Evolutionary conservation across 108 stramenopile species (phyloP), one percentile per base, ranked within the genome.

Genomic region (Pseudonitzschia pungens): DNA sequence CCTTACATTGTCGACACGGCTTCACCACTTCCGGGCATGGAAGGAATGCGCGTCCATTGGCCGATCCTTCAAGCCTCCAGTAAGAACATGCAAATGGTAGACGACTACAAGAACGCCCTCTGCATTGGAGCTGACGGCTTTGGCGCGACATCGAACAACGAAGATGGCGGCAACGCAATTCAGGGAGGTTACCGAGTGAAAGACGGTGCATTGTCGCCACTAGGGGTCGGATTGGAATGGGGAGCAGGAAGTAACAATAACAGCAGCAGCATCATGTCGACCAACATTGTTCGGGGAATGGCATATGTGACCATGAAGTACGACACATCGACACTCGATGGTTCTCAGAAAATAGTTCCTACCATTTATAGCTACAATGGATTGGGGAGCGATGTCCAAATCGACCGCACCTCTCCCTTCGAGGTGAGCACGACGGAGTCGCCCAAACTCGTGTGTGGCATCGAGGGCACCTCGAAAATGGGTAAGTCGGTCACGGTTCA

Each of bases 231-330:
- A 44, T 63, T 88, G 50, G 65, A 72, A 64, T 84, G 89, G 84
- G 55, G 68, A 53, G 36, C 27, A 31, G 31, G 53, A 20, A 43
- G 42, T 43, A 11, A 43, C 11, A 68, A 50, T 54, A 53, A 43
- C 18, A 28, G 21, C 14, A 51, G 36, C 65, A 64, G 18, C 4
- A 43, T 32, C 29, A 93, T 93, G 91, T 71, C 60, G 22, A 78
- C 87, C n/a, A 80, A 74, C n/a, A 74, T 93, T 42, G 75, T 96
- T 31, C 81, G 96, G 14, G 96, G 96, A 5, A 87, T 91, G 76
- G 87, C 93, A 0, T 94, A 92, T 67, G 89, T 77, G 16, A 96
- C 92, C 33, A 90, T 95, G 92, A 72, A 62, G 40, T 77, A 71
- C 21, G 4, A 20, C 16, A 12, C 24, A 5, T 59, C 58, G 15